phyloP scores from a whole-genome alignment of 805 yeast species.

The Starmerella etchellsii region DNA sequence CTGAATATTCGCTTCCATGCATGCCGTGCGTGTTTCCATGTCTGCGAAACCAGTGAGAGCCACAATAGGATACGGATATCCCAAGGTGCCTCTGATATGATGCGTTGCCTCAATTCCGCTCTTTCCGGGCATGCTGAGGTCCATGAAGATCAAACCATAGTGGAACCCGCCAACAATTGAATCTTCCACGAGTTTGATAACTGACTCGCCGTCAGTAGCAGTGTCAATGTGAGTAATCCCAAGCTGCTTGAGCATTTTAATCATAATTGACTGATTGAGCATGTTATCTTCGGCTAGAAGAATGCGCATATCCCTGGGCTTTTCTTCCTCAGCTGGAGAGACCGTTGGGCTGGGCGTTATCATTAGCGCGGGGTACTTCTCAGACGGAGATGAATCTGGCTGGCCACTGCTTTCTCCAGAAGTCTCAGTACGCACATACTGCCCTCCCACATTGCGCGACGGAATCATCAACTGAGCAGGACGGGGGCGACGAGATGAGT shows the following conservation, averaged over 20 bases:
- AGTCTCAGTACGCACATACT: too few relatives aligned
- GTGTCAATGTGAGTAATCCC: conserved; percentile 57
- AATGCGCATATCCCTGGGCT: conserved; percentile 27
- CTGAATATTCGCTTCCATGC: conserved; percentile 72
- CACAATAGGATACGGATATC: conserved; percentile 63
- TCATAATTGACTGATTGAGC: conserved; percentile 86
- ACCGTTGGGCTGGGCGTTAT: not conserved
- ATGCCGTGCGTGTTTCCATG: conserved; percentile 68
- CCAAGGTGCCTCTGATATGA: conserved; percentile 51
- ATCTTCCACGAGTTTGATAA: conserved; percentile 51
- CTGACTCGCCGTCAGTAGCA: conserved; percentile 84
- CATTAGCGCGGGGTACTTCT: not conserved
- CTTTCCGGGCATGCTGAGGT: conserved; percentile 25
- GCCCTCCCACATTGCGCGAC: too few relatives aligned
- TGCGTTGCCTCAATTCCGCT: conserved; percentile 27
- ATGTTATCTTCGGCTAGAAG: conserved; percentile 81
- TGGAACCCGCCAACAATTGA: conserved; percentile 32
- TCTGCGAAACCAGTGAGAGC: conserved; percentile 92
- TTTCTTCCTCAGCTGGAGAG: not conserved
- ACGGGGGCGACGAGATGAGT: too few relatives aligned
- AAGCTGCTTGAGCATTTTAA: conserved; percentile 69
- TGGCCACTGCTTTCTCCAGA: too few relatives aligned
- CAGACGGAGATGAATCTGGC: not conserved
- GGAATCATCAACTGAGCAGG: not conserved
- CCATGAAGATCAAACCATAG: conserved; percentile 24